These are phyloP conservation scores for Ophiocordyceps robertsii DNA, from an alignment of 2,329 filamentous ascomycete genomes.

Conservation along the genomic window DNA sequence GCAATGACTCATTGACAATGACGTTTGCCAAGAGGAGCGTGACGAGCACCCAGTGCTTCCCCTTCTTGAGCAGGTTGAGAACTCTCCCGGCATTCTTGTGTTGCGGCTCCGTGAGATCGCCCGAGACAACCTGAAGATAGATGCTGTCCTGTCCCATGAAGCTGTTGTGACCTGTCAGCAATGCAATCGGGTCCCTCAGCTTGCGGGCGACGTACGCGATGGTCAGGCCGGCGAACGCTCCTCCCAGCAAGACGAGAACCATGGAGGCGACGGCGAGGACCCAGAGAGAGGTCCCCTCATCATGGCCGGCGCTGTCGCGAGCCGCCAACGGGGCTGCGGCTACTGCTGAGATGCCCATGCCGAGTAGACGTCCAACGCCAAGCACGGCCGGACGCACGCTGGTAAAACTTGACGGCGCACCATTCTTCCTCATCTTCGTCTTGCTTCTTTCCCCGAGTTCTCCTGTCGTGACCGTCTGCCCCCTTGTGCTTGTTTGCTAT, in stretches of 20 bases:
- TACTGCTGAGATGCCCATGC: conserved; percentile 33
- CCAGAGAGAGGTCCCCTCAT: conserved; percentile 58
- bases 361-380: conserved; percentile 36
- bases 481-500: not conserved
- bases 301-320: conserved; percentile 26
- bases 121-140: conserved; percentile 87
- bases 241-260: conserved; percentile 71
- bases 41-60: conserved; percentile 97
- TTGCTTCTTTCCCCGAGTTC: not conserved
- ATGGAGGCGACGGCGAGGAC: conserved; percentile 69
- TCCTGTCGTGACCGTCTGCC: not conserved
- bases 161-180: conserved; percentile 15
- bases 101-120: conserved; percentile 74
- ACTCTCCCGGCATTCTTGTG: conserved; percentile 75
- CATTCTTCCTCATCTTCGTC: conserved; percentile 13
- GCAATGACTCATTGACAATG: conserved; percentile 92
- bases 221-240: conserved; percentile 88
- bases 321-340: conserved; percentile 30
- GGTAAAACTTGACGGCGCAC: conserved; percentile 18
- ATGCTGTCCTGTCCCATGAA: conserved; percentile 76
- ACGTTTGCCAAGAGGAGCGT: conserved; percentile 91
- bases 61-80: conserved; percentile 63
- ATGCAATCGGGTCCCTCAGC: not conserved
- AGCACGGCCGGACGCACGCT: conserved; percentile 34
- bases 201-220: conserved; percentile 50